Base-by-base conservation (phyloP, 1,284 basidiomycete species). In the Moesziomyces globuligerus region DNA sequence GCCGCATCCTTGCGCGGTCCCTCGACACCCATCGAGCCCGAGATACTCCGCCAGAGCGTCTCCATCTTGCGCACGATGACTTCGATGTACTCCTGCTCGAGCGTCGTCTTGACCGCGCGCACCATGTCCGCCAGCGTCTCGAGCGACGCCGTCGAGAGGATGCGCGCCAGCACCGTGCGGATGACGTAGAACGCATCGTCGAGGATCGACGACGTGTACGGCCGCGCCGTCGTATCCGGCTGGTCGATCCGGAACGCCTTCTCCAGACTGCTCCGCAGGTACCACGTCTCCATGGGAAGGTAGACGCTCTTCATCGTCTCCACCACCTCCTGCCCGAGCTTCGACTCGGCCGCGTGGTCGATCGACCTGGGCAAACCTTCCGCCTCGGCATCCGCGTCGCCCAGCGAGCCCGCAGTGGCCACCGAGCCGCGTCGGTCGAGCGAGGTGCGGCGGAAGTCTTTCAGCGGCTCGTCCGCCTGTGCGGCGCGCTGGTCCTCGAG, bases 281-380 rank as follows among this genome's bases (percentile, higher is more conserved):
- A 97, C 94, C 94, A 98, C 4, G 89, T 84, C 82, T 98, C 95
- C 58, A 98, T 85, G 1, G 94, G 93, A 36, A 90, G 86, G 79
- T 96, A 98, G 77, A 91, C 93, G 17, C 86, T 87, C 8, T 83
- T 83, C 28, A 94, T 86, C 11, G 64, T 28, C 15, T 60, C 53
- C 7, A 68, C 58, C 17, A 80, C 38, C 44, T 94, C 84, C 53
- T 88, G 86, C 24, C 90, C 87, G 54, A 97, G 90, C 7, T 89
- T 84, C 74, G 75, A 67, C 88, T 87, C 44, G 83, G 83, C 32
- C 75, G 49, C 85, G 82, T 91, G 9, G 85, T 82, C 56, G 18
- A 56, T 21, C 29, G 24, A 11, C 8, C 45, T 34, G 2, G 34
- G 23, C 8, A 36, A 15, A 0, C 26, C 29, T n/a, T 53, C 48